Conservation (phyloP, 2,329 filamentous ascomycete genomes). For the Ophiocordyceps unilateralis region DNA sequence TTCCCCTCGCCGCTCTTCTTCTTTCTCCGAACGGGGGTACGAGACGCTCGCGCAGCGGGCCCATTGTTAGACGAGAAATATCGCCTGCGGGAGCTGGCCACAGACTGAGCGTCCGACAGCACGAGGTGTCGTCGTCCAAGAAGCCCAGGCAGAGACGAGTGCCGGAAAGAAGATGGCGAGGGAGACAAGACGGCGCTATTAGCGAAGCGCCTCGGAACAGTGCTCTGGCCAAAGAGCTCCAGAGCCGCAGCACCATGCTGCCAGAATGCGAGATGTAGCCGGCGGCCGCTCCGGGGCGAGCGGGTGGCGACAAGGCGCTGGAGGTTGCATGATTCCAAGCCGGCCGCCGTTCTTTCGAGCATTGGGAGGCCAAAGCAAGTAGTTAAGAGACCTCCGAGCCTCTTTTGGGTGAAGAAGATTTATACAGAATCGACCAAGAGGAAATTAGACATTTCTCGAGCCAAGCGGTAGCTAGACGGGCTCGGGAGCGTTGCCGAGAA, state of each 20-base stretch:
- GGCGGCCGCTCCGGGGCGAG: conserved; percentile 21
- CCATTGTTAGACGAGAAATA: not conserved
- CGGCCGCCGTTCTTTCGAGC: conserved; percentile 40
- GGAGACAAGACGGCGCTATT: not conserved
- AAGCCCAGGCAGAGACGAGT: conserved; percentile 3
- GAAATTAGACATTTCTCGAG: no score
- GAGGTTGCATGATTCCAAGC: conserved; percentile 37
- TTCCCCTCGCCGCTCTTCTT: not conserved
- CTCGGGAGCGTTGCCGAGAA: no score
- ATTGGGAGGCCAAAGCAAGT: conserved; percentile 19
- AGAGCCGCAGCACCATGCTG: conserved; percentile 33
- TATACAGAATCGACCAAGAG: no score
- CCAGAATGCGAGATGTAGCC: conserved; percentile 34
- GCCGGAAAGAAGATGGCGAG: no score
- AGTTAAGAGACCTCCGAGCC: not conserved
- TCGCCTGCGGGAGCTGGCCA: not conserved
- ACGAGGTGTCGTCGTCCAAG: conserved; percentile 5
- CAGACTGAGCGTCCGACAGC: not conserved
- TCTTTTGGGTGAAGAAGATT: not conserved
- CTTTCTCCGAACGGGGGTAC: not conserved
- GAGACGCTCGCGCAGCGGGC: not conserved
- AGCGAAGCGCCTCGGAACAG: conserved; percentile 11
- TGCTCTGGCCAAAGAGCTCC: conserved; percentile 27
- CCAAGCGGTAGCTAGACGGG: no score
- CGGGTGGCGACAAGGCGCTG: conserved; percentile 29